Evolutionary conservation across 768 basidiomycete genomes (phyloP), one percentile per base, ranked within the genome.

Genomic region (Melanogaster broomeanus): DNA sequence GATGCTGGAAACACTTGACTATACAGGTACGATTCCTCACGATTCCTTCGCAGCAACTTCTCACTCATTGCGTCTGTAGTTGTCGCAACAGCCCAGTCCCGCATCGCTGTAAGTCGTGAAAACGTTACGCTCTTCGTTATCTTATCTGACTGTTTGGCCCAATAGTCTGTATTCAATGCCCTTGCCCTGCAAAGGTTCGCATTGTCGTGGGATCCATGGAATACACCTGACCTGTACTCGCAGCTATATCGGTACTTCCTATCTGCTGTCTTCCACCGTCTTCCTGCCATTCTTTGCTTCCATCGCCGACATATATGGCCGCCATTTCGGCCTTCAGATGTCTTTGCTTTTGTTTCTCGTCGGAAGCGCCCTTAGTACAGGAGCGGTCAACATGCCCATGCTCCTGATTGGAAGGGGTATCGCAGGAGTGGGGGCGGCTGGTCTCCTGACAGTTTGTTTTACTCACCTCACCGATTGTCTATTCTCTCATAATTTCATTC

Each of bases 241-340:
- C 42, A 69, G 74, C 46, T 74, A 70, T 50, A 74, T 76, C 22
- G 75, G 75, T n/a, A 76, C 75, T 1, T 54, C 67, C 2, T 77
- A 76, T 54, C 60, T 77, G 30, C 60, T 76, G 31, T 72, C 76
- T 3, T 73, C 74, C 9, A 76, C 75, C 10, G 74, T 75, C 10
- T 77, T 77, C 59, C 58, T 77, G 12, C 75, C 75, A 10, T 48
- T 77, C 10, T 76, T 72, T 42, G 75, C 70, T 0, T 73, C 71
- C 9, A 34, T 76, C 2, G 70, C 74, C 3, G 75, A 77, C 57
- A 61, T 77, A 9, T 74, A 66, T 52, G 76, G 76, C 18, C 71
- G 75, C 4, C 65, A 76, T 52, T 63, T 58, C 52, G 68, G 71
- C 3, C 57, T 74, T 25, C 75, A 76, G 51, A 18, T 69, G 3